A percentile compares a stretch with the other conserved stretches of the same genome.
These are phyloP conservation scores for Starmera caribaea DNA, from an alignment of 805 yeast genomes.

Conservation along the genomic window DNA sequence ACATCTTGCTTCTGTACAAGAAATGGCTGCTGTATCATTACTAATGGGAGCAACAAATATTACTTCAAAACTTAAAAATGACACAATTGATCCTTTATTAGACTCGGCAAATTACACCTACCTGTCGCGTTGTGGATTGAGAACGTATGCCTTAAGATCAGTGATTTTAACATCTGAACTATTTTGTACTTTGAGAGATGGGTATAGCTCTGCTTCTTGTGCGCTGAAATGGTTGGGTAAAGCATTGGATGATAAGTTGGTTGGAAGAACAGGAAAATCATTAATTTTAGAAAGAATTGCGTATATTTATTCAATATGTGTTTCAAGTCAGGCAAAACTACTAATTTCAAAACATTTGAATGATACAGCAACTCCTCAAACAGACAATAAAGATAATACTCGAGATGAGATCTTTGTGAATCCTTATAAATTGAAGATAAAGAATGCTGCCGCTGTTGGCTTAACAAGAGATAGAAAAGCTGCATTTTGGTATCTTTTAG, in stretches of 20 bases:
- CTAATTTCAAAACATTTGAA: constrained; percentile 17
- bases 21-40: constrained; percentile 71
- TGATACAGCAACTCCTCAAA: constrained; percentile 5
- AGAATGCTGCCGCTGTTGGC: constrained; percentile 35
- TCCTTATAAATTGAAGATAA: constrained; percentile 27
- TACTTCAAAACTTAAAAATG: constrained; percentile 31
- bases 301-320: constrained; percentile 38
- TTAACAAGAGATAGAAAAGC: constrained; percentile 62
- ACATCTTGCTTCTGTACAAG: constrained; percentile 76
- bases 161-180: constrained; percentile 62
- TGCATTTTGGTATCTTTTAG: constrained; percentile 64
- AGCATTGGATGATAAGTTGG: constrained; percentile 35
- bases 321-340: constrained; percentile 27
- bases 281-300: constrained; percentile 44
- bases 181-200: constrained; percentile 34
- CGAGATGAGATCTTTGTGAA: constrained; percentile 22
- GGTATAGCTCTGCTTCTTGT: constrained; percentile 32
- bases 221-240: constrained; percentile 35
- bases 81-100: constrained; percentile 33
- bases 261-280: constrained; percentile 37
- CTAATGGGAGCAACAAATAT: constrained; percentile 44
- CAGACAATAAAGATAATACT: constrained; percentile 9
- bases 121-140: constrained; percentile 58
- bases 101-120: constrained; percentile 72
- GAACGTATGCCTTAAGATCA: constrained; percentile 62